Evolutionary conservation across 164 flowering plant species (phyloP).

Genomic region (Vitis riparia): DNA sequence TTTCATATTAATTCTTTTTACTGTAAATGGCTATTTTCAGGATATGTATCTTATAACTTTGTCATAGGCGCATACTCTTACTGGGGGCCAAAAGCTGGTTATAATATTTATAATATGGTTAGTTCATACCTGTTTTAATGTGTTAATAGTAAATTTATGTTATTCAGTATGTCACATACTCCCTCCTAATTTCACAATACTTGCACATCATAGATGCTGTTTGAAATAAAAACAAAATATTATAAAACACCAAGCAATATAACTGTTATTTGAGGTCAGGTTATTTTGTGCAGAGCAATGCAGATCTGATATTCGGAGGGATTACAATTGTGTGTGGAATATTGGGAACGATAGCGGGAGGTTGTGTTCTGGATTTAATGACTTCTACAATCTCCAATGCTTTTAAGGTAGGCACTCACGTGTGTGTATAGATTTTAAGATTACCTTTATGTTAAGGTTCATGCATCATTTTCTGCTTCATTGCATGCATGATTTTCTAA

Average conservation of each 20-base stretch:
- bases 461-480: neutral
- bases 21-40: constrained; percentile 38
- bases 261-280: neutral
- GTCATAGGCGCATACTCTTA: constrained; percentile 98
- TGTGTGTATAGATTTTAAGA: neutral
- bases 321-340: constrained; percentile 82
- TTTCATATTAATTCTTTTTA: neutral
- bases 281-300: constrained; percentile 50
- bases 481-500: neutral
- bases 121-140: constrained; percentile 4
- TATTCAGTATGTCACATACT: neutral
- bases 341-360: constrained; percentile 85
- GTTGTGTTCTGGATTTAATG: constrained; percentile 66
- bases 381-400: constrained; percentile 78
- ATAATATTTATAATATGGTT: constrained; percentile 91
- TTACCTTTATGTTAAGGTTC: neutral
- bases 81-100: constrained; percentile 99
- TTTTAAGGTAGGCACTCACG: constrained; percentile 65
- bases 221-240: neutral
- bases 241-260: too few relatives aligned
- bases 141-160: neutral
- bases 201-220: constrained; percentile 3
- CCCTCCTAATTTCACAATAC: neutral
- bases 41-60: constrained; percentile 86
- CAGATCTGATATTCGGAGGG: constrained; percentile 87